Base-by-base conservation (phyloP, 441 rosid genomes). In the Erysimum cheiri region DNA sequence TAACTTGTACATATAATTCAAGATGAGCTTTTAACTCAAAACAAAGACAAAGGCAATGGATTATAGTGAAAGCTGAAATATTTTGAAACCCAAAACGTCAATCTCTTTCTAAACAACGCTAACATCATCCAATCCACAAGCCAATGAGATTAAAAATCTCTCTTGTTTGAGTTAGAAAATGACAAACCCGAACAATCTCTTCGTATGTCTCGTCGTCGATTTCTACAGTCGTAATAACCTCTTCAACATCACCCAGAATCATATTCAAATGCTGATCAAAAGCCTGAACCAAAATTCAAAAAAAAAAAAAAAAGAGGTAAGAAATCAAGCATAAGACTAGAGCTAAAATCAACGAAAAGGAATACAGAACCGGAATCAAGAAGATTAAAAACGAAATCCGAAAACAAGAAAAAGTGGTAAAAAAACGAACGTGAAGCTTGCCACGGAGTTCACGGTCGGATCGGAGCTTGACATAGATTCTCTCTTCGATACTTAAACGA, bases 401-500 rank as follows among this genome's bases (percentile, higher is more conserved):
- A 22, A 22, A 22, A 22, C 24, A 22, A 22, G 24, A 22, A 22
- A 22, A 22, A 22, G 24, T 12, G 24, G 4, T 6, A n/a, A 53
- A 5, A 43, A 17, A 41, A 37, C 74, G 19, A 48, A 88, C 97
- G 75, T 93, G 97, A 67, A 93, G 97, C 82, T 91, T 93, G 80
- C 98, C 98, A 50, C 98, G 96, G 71, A 93, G 98, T 71, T 93
- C 97, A 15, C 97, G 97, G 40, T 93, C 98, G 28, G 97, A 87
- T 43, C 98, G 90, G 79, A 93, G 98, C 89, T 93, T 91, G 76
- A 93, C 96, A 70, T 89, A 91, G 74, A 93, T 93, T 40, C 98
- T 95, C 82, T 93, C 98, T 76, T 93, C 98, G 54, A 93, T 92
- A 68, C 97, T 93, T 39, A 93, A 84, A 5, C 97, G 82, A 49